phyloP scores from a whole-genome alignment of 1,284 basidiomycete species.

The Pyrrhoderma lamaoense region DNA sequence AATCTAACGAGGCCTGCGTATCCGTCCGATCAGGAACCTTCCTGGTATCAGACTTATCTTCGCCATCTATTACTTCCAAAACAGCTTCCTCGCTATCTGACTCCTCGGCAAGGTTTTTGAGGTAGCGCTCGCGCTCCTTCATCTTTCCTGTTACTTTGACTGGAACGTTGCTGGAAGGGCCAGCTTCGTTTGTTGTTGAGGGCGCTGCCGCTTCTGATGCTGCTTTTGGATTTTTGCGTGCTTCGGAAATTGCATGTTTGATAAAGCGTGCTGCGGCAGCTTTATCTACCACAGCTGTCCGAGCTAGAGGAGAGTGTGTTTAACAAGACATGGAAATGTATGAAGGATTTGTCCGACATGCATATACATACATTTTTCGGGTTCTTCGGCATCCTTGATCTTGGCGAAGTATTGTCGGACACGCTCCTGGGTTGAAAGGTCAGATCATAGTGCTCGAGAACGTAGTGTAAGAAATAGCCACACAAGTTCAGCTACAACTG shows the following conservation, averaged over 20 bases:
- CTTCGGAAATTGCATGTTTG: slow-evolving; percentile 70
- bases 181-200: slow-evolving; percentile 18
- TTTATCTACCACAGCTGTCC: slow-evolving; percentile 58
- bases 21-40: slow-evolving; percentile 35
- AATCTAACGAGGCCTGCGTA: slow-evolving; percentile 26
- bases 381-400: slow-evolving; percentile 65
- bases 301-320: slow-evolving; percentile 24
- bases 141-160: slow-evolving; percentile 62
- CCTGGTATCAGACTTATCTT: slow-evolving; percentile 27
- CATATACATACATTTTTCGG: slow-evolving; percentile 43
- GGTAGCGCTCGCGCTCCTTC: slow-evolving; percentile 55
- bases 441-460: too few relatives aligned
- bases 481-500: slow-evolving; percentile 68
- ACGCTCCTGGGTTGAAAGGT: slow-evolving; percentile 45
- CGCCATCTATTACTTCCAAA: slow-evolving; percentile 34
- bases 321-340: neutral
- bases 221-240: slow-evolving; percentile 27
- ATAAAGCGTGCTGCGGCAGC: slow-evolving; percentile 75
- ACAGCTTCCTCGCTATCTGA: slow-evolving; percentile 39
- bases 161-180: slow-evolving; percentile 32
- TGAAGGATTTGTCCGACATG: too few relatives aligned
- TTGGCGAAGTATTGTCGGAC: slow-evolving; percentile 74
- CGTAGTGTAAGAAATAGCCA: too few relatives aligned
- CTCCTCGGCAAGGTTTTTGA: slow-evolving; percentile 42
- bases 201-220: slow-evolving; percentile 10